Conservation (phyloP, 208 protist genomes). For the Acanthamoeba healyi region DNA sequence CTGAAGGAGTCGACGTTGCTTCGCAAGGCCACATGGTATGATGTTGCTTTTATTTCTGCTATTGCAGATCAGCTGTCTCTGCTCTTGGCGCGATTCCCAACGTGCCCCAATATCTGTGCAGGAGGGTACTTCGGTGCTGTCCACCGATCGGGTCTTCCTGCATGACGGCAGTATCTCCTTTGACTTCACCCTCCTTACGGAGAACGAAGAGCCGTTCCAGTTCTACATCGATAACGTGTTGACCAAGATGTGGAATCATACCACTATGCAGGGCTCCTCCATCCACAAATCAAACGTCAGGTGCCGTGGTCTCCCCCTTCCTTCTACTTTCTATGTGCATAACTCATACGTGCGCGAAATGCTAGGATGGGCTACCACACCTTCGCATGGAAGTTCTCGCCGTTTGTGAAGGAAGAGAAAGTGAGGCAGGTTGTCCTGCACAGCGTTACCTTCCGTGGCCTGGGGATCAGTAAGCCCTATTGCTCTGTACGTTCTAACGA, state of each 20-base stretch:
- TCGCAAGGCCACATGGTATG: slow-evolving; percentile 35
- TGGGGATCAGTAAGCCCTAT: neutral
- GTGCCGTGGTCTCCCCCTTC: neutral
- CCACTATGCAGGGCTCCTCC: slow-evolving; percentile 46
- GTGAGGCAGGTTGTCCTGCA: slow-evolving; percentile 69
- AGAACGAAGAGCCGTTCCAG: slow-evolving; percentile 54
- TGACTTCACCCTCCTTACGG: slow-evolving; percentile 72
- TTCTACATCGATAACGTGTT: slow-evolving; percentile 65
- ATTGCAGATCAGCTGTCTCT: neutral
- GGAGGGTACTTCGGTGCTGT: slow-evolving; percentile 45
- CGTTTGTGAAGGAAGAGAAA: slow-evolving; percentile 60
- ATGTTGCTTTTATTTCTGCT: neutral
- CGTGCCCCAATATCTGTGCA: neutral
- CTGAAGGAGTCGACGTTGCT: slow-evolving; percentile 16
- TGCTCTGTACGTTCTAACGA: neutral
- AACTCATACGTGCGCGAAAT: too few species aligned
- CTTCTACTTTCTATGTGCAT: neutral
- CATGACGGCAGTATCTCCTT: slow-evolving; percentile 45
- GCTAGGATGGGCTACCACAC: slow-evolving; percentile 47
- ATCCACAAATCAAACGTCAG: neutral
- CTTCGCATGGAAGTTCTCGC: slow-evolving; percentile 61
- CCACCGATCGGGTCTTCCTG: neutral
- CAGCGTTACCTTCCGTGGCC: slow-evolving; percentile 62
- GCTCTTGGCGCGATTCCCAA: neutral
- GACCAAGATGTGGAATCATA: slow-evolving; percentile 53